Evolutionary conservation across 768 basidiomycete genomes (phyloP).

Genomic region (Lepiota venenata): DNA sequence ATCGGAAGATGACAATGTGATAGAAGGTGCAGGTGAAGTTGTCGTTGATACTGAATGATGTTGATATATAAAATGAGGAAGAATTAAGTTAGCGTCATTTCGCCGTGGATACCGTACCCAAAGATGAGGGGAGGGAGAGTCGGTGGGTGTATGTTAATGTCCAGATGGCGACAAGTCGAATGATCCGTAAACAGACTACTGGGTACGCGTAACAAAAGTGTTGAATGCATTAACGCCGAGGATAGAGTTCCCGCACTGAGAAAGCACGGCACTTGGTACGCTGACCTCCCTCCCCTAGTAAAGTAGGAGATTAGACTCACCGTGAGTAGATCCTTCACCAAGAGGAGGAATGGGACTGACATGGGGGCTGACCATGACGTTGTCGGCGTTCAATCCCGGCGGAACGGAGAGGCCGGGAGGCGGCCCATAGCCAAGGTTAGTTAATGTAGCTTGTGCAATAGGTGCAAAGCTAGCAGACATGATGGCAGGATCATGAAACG

Average conservation of each 20-base stretch:
- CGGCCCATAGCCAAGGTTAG: slow-evolving; percentile 46
- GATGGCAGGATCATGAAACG: slow-evolving; percentile 74
- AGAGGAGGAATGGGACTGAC: slow-evolving; percentile 18
- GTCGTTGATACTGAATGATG: slow-evolving; percentile 36
- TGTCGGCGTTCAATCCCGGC: slow-evolving; percentile 26
- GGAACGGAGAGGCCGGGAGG: slow-evolving; percentile 64
- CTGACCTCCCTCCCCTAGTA: slow-evolving; percentile 80
- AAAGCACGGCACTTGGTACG: slow-evolving; percentile 89
- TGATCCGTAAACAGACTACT: slow-evolving; percentile 26
- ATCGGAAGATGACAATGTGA: slow-evolving; percentile 63
- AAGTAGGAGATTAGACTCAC: slow-evolving; percentile 60
- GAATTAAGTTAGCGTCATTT: slow-evolving; percentile 43
- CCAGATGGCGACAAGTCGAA: slow-evolving; percentile 23
- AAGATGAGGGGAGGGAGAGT: slow-evolving; percentile 44
- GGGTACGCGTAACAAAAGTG: slow-evolving; percentile 30
- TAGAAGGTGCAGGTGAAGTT: slow-evolving; percentile 48
- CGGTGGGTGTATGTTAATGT: not conserved
- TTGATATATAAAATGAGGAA: slow-evolving; percentile 35
- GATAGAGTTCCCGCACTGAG: slow-evolving; percentile 80
- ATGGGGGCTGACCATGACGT: slow-evolving; percentile 17
- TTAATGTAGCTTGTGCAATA: slow-evolving; percentile 27
- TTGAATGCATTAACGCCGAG: slow-evolving; percentile 60
- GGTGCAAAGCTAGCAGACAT: slow-evolving; percentile 71
- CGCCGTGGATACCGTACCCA: slow-evolving; percentile 42
- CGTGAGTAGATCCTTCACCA: slow-evolving; percentile 39